These are phyloP conservation scores for Sphenostylis stenocarpa DNA, from an alignment of 306 rosid species.

Conservation along the genomic window DNA sequence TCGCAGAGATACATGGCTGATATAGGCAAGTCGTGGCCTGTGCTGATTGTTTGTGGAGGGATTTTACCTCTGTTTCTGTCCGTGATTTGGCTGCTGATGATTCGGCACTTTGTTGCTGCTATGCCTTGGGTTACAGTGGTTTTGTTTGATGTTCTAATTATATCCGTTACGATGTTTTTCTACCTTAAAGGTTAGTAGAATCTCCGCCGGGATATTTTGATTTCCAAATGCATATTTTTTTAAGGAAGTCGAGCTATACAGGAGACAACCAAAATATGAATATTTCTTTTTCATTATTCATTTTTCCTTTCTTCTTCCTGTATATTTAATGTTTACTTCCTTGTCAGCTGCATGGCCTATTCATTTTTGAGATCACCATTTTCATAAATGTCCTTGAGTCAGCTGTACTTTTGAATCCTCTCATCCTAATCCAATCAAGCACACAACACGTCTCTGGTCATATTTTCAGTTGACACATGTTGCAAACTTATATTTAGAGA, in stretches of 20 bases:
- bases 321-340: neutral
- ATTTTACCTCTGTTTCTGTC: constrained; percentile 84
- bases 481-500: neutral
- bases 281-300: neutral
- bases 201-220: constrained; percentile 17
- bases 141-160: constrained; percentile 68
- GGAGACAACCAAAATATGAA: neutral
- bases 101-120: constrained; percentile 85
- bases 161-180: constrained; percentile 82
- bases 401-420: neutral
- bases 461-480: neutral
- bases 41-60: constrained; percentile 94
- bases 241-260: neutral
- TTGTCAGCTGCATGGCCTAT: constrained; percentile 2
- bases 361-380: neutral
- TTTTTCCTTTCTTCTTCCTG: neutral
- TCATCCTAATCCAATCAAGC: constrained; percentile 1
- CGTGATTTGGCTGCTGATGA: constrained; percentile 90
- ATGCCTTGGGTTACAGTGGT: constrained; percentile 97
- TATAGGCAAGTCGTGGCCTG: constrained; percentile 94
- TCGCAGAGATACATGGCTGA: constrained; percentile 97
- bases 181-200: constrained; percentile 84
- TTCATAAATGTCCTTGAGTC: constrained; percentile 13
- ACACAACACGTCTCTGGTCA: neutral
- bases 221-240: neutral